A percentile compares a stretch with the other conserved stretches of the same genome.
phyloP scores from a whole-genome alignment of 1,284 basidiomycete species.

The Tylopilus sp. region DNA sequence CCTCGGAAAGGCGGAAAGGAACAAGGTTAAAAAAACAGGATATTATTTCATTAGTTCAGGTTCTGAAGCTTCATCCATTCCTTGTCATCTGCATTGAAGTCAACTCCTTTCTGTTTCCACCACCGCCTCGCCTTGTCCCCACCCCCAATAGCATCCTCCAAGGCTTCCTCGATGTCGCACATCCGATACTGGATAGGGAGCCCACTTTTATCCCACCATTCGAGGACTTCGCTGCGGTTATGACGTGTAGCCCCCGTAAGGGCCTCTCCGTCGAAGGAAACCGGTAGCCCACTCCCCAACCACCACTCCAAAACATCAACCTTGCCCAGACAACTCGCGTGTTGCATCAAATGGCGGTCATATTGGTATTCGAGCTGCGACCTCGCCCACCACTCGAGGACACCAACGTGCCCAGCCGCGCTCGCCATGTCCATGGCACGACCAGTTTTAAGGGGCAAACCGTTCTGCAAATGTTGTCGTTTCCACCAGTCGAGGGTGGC shows the following conservation, averaged over 20 bases:
- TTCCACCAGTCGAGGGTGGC: constrained; percentile 80
- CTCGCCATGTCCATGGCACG: constrained; percentile 78
- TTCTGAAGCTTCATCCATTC: constrained; percentile 80
- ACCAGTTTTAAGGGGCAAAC: constrained; percentile 69
- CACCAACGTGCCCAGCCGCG: constrained; percentile 63
- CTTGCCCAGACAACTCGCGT: constrained; percentile 75
- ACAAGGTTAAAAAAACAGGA: neutral
- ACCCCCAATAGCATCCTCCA: constrained; percentile 78
- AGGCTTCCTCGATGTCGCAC: constrained; percentile 82
- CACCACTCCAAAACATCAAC: constrained; percentile 81
- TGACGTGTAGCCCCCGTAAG: constrained; percentile 74
- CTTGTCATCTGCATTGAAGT: constrained; percentile 74
- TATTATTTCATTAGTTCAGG: constrained; percentile 46
- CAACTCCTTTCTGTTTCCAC: constrained; percentile 75
- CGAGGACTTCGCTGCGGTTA: constrained; percentile 74
- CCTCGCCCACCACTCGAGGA: constrained; percentile 79
- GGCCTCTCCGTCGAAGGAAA: constrained; percentile 75
- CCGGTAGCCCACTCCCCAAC: constrained; percentile 67
- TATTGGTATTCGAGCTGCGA: constrained; percentile 73
- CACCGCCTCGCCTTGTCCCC: constrained; percentile 66
- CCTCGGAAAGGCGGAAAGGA: neutral
- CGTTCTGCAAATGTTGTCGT: constrained; percentile 39
- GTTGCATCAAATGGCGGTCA: constrained; percentile 68
- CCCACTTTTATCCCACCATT: constrained; percentile 80
- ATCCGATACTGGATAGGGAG: constrained; percentile 76